These are phyloP conservation scores for Phalaenopsis equestris DNA, from an alignment of 106 monocot species.

Conservation along the genomic window DNA sequence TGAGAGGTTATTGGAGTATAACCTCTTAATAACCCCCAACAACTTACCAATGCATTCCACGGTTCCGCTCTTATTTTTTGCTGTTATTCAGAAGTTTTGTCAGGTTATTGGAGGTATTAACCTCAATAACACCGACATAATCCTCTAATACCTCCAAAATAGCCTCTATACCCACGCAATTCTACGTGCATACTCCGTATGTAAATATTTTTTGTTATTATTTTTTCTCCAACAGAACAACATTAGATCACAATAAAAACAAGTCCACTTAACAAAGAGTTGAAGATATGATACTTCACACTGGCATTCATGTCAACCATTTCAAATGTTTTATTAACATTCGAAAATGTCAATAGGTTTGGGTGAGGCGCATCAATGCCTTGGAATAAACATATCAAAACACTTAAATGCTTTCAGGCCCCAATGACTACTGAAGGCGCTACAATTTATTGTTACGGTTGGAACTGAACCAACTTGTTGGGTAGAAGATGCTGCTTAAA, in stretches of 20 bases:
- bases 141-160: no score
- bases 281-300: background rate
- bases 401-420: background rate
- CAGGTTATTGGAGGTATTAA: no score
- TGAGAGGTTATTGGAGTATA: no score
- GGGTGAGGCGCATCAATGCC: background rate
- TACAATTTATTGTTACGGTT: constrained; percentile 3
- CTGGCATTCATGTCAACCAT: background rate
- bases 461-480: background rate
- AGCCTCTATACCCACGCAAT: no score
- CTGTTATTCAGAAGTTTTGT: no score
- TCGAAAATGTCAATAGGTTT: background rate
- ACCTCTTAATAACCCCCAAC: no score
- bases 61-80: no score
- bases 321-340: background rate
- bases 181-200: no score
- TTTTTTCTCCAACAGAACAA: background rate
- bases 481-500: background rate
- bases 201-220: no score
- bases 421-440: background rate
- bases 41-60: no score
- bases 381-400: background rate
- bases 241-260: background rate
- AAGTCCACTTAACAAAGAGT: background rate
- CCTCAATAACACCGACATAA: no score